Percentiles rank a stretch among this genome's conserved stretches.
Conservation (phyloP, 768 basidiomycete genomes). For the Hericium coralloides region DNA sequence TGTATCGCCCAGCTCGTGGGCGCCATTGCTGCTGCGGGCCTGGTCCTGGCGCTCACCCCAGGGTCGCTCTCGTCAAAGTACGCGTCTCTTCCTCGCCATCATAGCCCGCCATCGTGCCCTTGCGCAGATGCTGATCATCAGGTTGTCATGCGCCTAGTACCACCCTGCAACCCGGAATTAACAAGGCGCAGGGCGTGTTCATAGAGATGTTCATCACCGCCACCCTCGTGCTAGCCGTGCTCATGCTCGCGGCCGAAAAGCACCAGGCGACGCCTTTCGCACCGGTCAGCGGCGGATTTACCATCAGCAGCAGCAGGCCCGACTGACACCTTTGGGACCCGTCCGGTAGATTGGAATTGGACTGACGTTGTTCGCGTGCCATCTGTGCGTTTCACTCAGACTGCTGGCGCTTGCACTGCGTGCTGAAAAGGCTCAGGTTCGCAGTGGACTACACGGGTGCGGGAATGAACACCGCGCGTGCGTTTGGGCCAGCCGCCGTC, state of each 20-base stretch:
- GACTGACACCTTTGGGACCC: conserved; percentile 2
- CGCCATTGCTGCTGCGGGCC: conserved; percentile 48
- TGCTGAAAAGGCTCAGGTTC: conserved; percentile 30
- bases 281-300: conserved; percentile 32
- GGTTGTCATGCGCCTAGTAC: conserved; percentile 29
- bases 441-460: conserved; percentile 57
- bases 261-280: conserved; percentile 58
- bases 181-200: conserved; percentile 50
- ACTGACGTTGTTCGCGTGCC: conserved; percentile 52
- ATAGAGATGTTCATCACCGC: conserved; percentile 67
- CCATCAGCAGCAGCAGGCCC: neutral
- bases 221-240: conserved; percentile 49
- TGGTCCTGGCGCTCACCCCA: conserved; percentile 46
- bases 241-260: conserved; percentile 69
- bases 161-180: conserved; percentile 35
- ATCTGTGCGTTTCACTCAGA: conserved; percentile 34
- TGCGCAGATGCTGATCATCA: neutral
- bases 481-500: conserved; percentile 63
- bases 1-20: conserved; percentile 54
- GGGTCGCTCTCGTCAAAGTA: conserved; percentile 49
- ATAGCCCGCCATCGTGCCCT: neutral
- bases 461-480: conserved; percentile 58
- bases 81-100: conserved; percentile 6
- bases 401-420: neutral
- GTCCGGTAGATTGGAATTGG: conserved; percentile 48